These are phyloP conservation scores for Arthrobotrys pseudoclavata DNA, from an alignment of 2,329 filamentous ascomycete species.

Conservation along the genomic window DNA sequence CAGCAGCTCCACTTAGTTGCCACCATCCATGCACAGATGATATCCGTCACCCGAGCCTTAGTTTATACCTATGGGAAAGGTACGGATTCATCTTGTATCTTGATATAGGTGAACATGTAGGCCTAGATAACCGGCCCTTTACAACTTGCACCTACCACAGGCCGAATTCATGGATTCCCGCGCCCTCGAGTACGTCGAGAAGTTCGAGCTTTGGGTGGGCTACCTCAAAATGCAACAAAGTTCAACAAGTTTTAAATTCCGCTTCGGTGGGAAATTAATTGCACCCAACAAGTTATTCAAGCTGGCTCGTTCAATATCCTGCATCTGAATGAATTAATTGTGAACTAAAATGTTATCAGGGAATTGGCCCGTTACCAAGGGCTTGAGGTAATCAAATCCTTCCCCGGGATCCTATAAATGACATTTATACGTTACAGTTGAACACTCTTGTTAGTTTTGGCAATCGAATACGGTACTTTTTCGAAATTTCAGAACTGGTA, in stretches of 20 bases:
- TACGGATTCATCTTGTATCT: background rate
- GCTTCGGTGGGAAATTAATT: background rate
- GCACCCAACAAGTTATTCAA: background rate
- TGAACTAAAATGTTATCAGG: too few species aligned
- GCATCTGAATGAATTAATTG: too few species aligned
- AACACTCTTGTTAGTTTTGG: too few species aligned
- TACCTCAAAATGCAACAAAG: slow-evolving; percentile 3
- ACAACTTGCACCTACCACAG: too few species aligned
- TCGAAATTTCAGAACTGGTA: too few species aligned
- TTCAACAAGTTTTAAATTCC: slow-evolving; percentile 4
- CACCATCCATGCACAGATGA: slow-evolving; percentile 1
- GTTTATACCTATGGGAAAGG: background rate
- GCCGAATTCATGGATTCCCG: too few species aligned
- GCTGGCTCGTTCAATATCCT: background rate
- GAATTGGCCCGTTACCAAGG: too few species aligned
- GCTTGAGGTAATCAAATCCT: too few species aligned
- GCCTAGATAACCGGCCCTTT: background rate
- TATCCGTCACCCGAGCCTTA: background rate
- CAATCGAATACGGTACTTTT: too few species aligned
- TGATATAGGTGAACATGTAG: background rate
- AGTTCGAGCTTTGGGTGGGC: background rate
- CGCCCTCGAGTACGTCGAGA: background rate
- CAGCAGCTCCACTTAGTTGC: background rate
- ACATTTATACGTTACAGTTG: too few species aligned
- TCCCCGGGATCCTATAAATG: too few species aligned